Percentiles rank a stretch among this genome's conserved stretches.
Conservation (phyloP, 768 basidiomycete genomes). For the Postia placenta region DNA sequence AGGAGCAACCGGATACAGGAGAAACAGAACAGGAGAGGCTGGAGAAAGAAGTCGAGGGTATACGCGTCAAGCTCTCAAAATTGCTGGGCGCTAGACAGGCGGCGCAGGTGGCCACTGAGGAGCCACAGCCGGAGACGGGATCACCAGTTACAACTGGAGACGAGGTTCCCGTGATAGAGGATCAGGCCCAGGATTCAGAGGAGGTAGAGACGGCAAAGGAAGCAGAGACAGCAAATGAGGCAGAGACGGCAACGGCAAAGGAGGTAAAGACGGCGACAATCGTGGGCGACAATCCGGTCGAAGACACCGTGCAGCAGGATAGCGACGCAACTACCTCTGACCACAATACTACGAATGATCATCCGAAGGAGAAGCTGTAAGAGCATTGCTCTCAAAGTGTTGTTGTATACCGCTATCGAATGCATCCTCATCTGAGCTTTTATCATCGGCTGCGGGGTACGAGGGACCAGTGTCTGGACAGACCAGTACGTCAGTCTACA, state of each 20-base stretch:
- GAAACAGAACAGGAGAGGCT: constrained; percentile 4
- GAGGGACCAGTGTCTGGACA: too few species aligned
- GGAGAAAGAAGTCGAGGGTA: constrained; percentile 27
- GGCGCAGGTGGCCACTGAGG: not conserved
- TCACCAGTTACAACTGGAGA: not conserved
- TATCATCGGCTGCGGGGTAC: too few species aligned
- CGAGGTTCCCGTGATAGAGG: constrained; percentile 1
- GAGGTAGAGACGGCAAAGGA: not conserved
- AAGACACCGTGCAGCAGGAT: not conserved
- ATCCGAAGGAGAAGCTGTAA: too few species aligned
- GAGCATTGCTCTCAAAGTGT: too few species aligned
- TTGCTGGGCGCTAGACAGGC: constrained; percentile 18
- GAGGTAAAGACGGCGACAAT: too few species aligned
- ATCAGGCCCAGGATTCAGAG: not conserved
- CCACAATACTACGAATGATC: too few species aligned
- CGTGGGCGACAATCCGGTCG: too few species aligned
- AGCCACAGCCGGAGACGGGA: not conserved
- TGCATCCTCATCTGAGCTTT: too few species aligned
- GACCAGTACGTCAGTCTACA: too few species aligned
- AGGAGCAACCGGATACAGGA: not conserved
- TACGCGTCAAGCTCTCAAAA: constrained; percentile 28
- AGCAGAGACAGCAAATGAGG: too few species aligned
- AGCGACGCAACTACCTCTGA: not conserved
- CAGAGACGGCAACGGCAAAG: too few species aligned
- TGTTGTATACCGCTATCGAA: too few species aligned